Evolutionary conservation across 495 filamentous ascomycete genomes (phyloP), one percentile per base, ranked within the genome.

Genomic region (Penicillium macrosclerotiorum): DNA sequence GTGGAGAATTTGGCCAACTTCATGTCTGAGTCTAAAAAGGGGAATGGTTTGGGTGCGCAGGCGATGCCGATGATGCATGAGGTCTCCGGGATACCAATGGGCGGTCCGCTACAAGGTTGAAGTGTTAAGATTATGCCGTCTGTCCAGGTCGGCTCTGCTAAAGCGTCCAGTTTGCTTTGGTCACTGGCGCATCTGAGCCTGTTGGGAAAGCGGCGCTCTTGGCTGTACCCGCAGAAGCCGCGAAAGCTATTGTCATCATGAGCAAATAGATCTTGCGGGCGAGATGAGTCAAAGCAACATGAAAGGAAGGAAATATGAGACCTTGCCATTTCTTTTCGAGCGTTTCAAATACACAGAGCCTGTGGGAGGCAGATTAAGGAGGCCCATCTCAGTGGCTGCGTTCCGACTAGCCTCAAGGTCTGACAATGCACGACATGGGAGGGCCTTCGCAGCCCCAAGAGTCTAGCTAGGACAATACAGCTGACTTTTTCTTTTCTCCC

Each of bases 401-500:
- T 47, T 49, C 41, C 37, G 33, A 32, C 36, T 45, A 40, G 43
- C 33, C 44, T 39, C 50, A 50, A 33, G 42, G 55, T 55, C 52
- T 52, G 48, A 59, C 48, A 48, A 55, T 55, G 51, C 57, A 61
- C 57, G 35, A 59, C 42, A 61, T 58, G 33, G 42, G 40, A 35
- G 39, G 31, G 31, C 13, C 22, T 40, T 13, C 2, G 14, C 7
- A 6, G n/a, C 30, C n/a, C 31, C 23, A 47, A 16, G 27, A 20
- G 40, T 30, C 8, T 8, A 23, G 34, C 25, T 35, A 32, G 20
- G 20, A 24, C 22, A 35, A 55, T 37, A 48, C 54, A 49, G 51
- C 48, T 47, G 58, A 58, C 57, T 58, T 14, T 39, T 26, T 29
- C n/a, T n/a, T n/a, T n/a, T n/a, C n/a, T n/a, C n/a, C n/a, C n/a